Evolutionary conservation across 306 rosid species (phyloP).

Genomic region (Sicyos baderoa): DNA sequence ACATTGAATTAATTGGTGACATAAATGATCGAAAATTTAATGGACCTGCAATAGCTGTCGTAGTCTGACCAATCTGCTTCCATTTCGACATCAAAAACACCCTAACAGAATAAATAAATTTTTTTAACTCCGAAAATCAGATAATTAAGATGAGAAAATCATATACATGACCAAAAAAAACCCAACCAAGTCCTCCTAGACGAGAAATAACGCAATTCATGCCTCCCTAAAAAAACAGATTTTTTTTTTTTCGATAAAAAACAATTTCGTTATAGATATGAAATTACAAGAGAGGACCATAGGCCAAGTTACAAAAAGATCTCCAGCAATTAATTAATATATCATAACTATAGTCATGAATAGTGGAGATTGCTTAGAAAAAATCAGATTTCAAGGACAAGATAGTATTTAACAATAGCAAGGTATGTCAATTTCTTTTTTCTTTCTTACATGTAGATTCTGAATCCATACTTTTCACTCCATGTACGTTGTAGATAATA

Average conservation of each 20-base stretch:
- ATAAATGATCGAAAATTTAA: slow-evolving; percentile 16
- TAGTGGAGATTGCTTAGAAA: no score
- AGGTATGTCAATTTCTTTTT: not conserved
- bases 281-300: no score
- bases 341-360: no score
- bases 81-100: slow-evolving; percentile 47
- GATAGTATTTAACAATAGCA: not conserved
- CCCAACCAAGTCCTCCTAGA: not conserved
- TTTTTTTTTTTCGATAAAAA: no score
- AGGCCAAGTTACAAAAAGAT: no score
- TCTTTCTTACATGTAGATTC: not conserved
- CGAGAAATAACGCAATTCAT: not conserved
- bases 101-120: slow-evolving; percentile 32
- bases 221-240: not conserved
- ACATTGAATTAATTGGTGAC: slow-evolving; percentile 1
- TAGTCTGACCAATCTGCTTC: slow-evolving; percentile 60
- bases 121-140: slow-evolving; percentile 6
- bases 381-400: not conserved
- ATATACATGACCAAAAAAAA: not conserved
- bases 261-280: no score
- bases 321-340: no score
- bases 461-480: not conserved
- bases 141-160: not conserved
- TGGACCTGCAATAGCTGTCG: slow-evolving; percentile 65
- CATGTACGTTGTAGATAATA: not conserved